Percentiles rank a stretch among this genome's conserved stretches.
Evolutionary conservation across 2,329 filamentous ascomycete species (phyloP).

Genomic region (Ophiocordyceps camponoti-leonardi): DNA sequence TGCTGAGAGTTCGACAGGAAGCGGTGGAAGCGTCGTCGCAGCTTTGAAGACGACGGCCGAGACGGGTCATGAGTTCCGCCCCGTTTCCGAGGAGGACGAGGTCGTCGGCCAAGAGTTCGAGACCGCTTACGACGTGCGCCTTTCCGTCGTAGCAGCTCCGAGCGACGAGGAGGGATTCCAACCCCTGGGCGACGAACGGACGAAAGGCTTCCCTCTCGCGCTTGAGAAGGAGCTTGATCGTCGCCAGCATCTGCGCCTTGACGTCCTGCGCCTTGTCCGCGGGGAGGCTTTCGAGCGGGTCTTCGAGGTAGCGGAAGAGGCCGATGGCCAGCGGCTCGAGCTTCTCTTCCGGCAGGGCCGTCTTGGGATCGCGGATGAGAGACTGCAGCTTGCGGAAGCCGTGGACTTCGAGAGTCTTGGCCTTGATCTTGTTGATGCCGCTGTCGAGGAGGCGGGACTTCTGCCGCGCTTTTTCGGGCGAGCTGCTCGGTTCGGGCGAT

Average conservation of each 20-base stretch:
- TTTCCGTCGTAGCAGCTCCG: conserved; percentile 50
- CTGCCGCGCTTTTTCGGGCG: conserved; percentile 35
- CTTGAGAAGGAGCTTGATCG: conserved; percentile 55
- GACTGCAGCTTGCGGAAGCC: conserved; percentile 66
- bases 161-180: conserved; percentile 49
- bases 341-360: conserved; percentile 46
- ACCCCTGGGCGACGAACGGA: conserved; percentile 48
- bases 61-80: conserved; percentile 37
- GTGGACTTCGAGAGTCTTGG: conserved; percentile 59
- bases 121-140: conserved; percentile 55
- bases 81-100: conserved; percentile 49
- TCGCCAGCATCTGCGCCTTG: conserved; percentile 57
- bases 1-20: conserved; percentile 36
- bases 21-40: conserved; percentile 23
- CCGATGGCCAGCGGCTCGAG: conserved; percentile 51
- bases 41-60: conserved; percentile 28
- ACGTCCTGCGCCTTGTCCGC: conserved; percentile 53
- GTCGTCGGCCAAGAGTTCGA: conserved; percentile 58
- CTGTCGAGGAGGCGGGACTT: conserved; percentile 50
- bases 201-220: conserved; percentile 48
- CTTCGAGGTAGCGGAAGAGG: conserved; percentile 56
- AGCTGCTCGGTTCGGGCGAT: conserved; percentile 8
- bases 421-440: conserved; percentile 55
- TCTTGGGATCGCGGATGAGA: conserved; percentile 49
- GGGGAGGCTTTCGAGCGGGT: conserved; percentile 33